Evolutionary conservation across 1,139 yeast species (phyloP), one percentile per base, ranked within the genome.

Genomic region (Hyphopichia buzzinii): DNA sequence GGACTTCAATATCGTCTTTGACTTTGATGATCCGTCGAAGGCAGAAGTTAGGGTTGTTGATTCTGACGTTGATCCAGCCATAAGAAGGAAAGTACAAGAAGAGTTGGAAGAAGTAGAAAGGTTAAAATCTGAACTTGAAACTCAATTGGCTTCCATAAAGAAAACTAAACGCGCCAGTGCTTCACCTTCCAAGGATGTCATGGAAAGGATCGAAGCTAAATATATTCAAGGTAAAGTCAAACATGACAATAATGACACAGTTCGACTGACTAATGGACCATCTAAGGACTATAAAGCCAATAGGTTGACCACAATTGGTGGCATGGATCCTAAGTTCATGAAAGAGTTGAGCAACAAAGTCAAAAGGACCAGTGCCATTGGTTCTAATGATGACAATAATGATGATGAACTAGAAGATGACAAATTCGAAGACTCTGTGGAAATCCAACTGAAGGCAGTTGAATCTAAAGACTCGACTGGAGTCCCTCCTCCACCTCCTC

Each of bases 1-100:
- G 39, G 79, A 77, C 42, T 73, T 83, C 51, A 79, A 80, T 42
- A 70, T 81, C 38, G 79, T 76, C 47, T 81, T 81, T 44, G 49
- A 48, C 23, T 40, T 55, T 27, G 53, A 51, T 11, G 32, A 30
- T 21, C 26, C 26, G 11, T 14, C 26, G 4, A 30, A 30, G 14
- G 12, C 17, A 3, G 32, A 30, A 8, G 32, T 8, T 5, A 21
- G 21, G 10, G 19, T 17, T 6, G 24, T 29, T 11, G 17, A 27
- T 8, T 15, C n/a, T 8, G 39, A 42, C 12, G 58, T 64, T 14
- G 79, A 73, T 39, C 62, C 66, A 17, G 47, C 61, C 8, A 62
- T 68, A 16, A 66, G 61, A 34, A 48, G 57, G 8, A 63, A 64
- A 52, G 55, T 70, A 42, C 56, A 63, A 49, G 68, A 65, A 47